phyloP scores from a whole-genome alignment of 2,329 filamentous ascomycete genomes.

The Cladosporium sp. region DNA sequence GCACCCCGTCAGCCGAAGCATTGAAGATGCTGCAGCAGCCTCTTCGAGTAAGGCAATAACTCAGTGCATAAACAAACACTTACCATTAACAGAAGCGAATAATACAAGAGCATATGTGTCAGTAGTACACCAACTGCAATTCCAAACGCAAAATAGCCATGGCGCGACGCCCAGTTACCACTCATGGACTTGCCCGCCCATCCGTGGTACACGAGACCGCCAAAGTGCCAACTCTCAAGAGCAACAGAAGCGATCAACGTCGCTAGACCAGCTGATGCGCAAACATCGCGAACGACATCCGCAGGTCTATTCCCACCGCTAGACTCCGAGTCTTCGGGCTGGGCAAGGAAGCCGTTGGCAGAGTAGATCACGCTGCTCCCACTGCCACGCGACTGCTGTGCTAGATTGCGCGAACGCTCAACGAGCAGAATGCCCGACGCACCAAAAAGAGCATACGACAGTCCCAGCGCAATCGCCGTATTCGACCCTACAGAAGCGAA shows the following conservation, averaged over 20 bases:
- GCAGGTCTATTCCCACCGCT: slow-evolving; percentile 23
- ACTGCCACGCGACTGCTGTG: slow-evolving; percentile 20
- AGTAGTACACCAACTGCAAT: slow-evolving; percentile 21
- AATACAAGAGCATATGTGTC: slow-evolving; percentile 22
- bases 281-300: slow-evolving; percentile 27
- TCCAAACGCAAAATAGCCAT: slow-evolving; percentile 20
- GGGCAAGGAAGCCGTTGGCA: slow-evolving; percentile 11
- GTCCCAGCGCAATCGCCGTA: slow-evolving; percentile 35
- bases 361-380: slow-evolving; percentile 31
- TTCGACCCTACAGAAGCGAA: slow-evolving; percentile 31
- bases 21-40: no score
- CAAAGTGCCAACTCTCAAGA: slow-evolving; percentile 26
- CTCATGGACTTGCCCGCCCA: slow-evolving; percentile 21
- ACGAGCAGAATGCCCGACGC: slow-evolving; percentile 39
- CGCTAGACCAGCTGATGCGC: slow-evolving; percentile 23
- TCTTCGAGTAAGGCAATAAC: no score
- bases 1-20: background rate
- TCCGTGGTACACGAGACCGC: slow-evolving; percentile 23
- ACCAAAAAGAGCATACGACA: slow-evolving; percentile 39
- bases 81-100: slow-evolving; percentile 27
- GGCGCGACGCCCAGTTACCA: slow-evolving; percentile 20
- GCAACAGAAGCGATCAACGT: slow-evolving; percentile 24
- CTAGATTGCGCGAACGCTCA: slow-evolving; percentile 27
- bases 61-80: slow-evolving; percentile 14
- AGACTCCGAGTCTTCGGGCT: slow-evolving; percentile 28